phyloP scores from a whole-genome alignment of 192 early-diverging fungal species.

The Dispira simplex region DNA sequence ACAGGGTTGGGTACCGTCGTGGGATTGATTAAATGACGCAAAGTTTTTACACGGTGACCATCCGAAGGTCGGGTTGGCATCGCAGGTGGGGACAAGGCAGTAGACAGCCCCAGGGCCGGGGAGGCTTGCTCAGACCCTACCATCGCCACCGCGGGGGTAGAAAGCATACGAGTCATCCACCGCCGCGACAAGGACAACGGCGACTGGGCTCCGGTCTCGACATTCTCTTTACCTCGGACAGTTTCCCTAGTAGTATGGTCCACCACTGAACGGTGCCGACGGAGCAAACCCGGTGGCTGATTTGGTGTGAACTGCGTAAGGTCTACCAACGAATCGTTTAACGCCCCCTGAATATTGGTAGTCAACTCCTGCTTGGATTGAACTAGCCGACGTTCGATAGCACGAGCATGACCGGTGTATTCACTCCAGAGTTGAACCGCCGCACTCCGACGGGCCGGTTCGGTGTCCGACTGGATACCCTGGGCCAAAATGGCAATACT shows the following conservation, averaged over 20 bases:
- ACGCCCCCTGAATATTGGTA: slow-evolving; percentile 5
- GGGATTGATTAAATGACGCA: neutral
- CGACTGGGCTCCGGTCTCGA: too few relatives aligned
- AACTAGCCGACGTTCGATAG: neutral
- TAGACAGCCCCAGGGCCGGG: too few relatives aligned
- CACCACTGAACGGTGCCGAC: too few relatives aligned
- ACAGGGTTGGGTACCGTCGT: neutral
- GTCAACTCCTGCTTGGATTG: neutral
- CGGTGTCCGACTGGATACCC: slow-evolving; percentile 1
- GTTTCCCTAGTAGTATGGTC: too few relatives aligned
- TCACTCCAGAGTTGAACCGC: neutral
- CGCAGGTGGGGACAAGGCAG: too few relatives aligned
- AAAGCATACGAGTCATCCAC: too few relatives aligned
- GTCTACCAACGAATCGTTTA: slow-evolving; percentile 1
- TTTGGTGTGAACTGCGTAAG: neutral
- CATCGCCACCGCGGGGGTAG: too few relatives aligned
- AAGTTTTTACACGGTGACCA: neutral
- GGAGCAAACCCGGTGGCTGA: too few relatives aligned
- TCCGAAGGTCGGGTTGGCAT: neutral
- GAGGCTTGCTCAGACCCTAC: too few relatives aligned
- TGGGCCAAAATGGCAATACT: slow-evolving; percentile 6
- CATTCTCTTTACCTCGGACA: too few relatives aligned
- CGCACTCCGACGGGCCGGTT: neutral
- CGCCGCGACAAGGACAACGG: too few relatives aligned
- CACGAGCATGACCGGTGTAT: neutral